Evolutionary conservation across 2,329 filamentous ascomycete genomes (phyloP), one percentile per base, ranked within the genome.

Genomic region (Verticillium albo-atrum): DNA sequence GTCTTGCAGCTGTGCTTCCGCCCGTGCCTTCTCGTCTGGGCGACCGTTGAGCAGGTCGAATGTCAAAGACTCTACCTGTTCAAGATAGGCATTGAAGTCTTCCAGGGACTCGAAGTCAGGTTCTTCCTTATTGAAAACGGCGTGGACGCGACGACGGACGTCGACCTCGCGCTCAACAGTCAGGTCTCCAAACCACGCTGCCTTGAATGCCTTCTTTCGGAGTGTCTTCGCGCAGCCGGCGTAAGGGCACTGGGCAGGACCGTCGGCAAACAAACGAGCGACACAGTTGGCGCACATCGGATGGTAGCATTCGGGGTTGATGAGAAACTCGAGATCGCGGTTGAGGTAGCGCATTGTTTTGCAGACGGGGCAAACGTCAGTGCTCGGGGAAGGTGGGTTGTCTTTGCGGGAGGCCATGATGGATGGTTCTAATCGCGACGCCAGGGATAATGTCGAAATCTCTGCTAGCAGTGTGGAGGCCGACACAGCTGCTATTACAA

Each of bases 301-400:
- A 81, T 99, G 95, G 81, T 99, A 99, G 84, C 95, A 99, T 81
- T 96, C 92, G 9, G 94, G 92, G 74, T 98, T 97, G 79, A 99
- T 93, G 67, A 95, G 89, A 77, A 99, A 98, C 65, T 89, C 85
- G 85, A 99, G 93, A 77, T 92, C 89, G 62, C 88, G 88, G 80
- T 97, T 97, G 69, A 98, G 89, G 80, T 98, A 98, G 65, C 92
- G 91, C 61, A 91, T 91, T 61, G 92, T 96, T 78, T 97, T 97
- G 89, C 95, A 99, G 67, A 98, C 91, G 60, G 94, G 95, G 78
- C 95, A 99, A 71, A 93, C 90, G 76, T 97, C 92, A 66, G 81
- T 79, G 55, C 60, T 30, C 58, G 64, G 71, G 62, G 62, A 74
- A 59, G 62, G 62, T 9, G 64, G 64, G 42, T 50, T 50, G 6